Evolutionary conservation across 306 rosid genomes (phyloP).

Genomic region (Pyrus communis): DNA sequence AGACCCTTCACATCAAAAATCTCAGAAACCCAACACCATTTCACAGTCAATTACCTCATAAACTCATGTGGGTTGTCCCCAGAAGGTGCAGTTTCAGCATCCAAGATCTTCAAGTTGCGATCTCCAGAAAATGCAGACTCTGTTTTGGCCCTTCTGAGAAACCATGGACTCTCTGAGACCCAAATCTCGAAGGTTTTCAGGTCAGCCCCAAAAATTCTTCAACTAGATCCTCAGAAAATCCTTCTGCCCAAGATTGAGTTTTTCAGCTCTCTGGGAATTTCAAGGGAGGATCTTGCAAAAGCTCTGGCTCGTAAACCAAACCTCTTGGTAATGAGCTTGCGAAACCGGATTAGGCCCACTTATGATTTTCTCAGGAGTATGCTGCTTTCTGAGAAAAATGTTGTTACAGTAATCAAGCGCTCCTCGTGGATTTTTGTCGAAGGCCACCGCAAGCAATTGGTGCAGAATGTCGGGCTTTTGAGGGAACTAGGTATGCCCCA

Average conservation of each 20-base stretch:
- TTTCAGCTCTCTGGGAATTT: slow-evolving; percentile 26
- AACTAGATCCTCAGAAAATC: slow-evolving; percentile 6
- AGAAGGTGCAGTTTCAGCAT: slow-evolving; percentile 9
- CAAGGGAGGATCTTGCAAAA: slow-evolving; percentile 12
- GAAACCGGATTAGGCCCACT: slow-evolving; percentile 5
- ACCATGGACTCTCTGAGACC: slow-evolving; percentile 17
- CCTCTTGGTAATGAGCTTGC: slow-evolving; percentile 1
- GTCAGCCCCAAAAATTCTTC: not conserved
- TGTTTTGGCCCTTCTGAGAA: slow-evolving; percentile 12
- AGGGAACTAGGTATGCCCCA: slow-evolving; percentile 23
- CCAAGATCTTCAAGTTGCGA: slow-evolving; percentile 3
- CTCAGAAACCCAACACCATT: not conserved
- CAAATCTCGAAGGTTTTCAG: slow-evolving; percentile 1
- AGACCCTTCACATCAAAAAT: not conserved
- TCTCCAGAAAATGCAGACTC: slow-evolving; percentile 16
- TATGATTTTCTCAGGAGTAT: slow-evolving; percentile 14
- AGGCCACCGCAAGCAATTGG: not conserved
- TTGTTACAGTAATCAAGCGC: not conserved
- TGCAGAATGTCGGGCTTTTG: slow-evolving; percentile 17
- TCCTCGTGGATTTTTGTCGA: not conserved
- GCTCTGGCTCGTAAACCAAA: not conserved
- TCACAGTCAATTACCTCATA: slow-evolving; percentile 23
- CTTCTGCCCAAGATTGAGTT: slow-evolving; percentile 37
- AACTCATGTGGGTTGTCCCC: slow-evolving; percentile 26
- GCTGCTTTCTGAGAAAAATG: slow-evolving; percentile 16